phyloP scores from a whole-genome alignment of 805 yeast genomes.

The Metschnikowia gruessii region DNA sequence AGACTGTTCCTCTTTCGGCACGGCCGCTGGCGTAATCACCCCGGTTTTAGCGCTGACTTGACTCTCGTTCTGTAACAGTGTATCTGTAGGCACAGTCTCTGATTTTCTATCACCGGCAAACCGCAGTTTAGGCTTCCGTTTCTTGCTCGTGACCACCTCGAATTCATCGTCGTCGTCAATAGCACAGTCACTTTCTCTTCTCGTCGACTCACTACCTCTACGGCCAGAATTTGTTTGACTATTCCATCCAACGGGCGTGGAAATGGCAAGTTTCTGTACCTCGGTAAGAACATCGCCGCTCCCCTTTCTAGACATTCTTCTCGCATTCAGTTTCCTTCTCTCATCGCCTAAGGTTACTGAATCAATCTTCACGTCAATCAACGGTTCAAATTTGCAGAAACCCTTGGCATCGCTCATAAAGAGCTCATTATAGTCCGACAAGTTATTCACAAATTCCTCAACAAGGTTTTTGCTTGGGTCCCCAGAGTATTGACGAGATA shows the following conservation, averaged over 20 bases:
- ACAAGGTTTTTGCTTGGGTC: not conserved
- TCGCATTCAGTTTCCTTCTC: constrained; percentile 23
- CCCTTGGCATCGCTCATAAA: constrained; percentile 38
- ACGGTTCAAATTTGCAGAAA: constrained; percentile 32
- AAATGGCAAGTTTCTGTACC: constrained; percentile 26
- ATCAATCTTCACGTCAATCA: constrained; percentile 32
- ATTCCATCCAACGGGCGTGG: not conserved
- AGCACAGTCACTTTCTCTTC: constrained; percentile 17
- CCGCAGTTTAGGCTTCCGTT: constrained; percentile 17
- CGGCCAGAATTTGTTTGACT: not conserved
- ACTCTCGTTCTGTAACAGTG: not conserved
- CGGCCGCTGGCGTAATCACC: not conserved
- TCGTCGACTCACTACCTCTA: not conserved
- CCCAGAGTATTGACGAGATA: not conserved
- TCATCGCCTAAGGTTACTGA: constrained; percentile 12
- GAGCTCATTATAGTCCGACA: constrained; percentile 25
- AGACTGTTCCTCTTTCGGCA: not conserved
- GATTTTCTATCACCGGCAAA: not conserved
- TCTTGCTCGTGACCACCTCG: constrained; percentile 27
- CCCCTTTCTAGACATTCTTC: constrained; percentile 25
- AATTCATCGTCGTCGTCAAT: constrained; percentile 25
- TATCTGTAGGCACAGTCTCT: not conserved
- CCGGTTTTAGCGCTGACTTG: not conserved
- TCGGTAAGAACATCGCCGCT: constrained; percentile 23
- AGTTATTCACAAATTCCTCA: constrained; percentile 22